Conservation (phyloP, 2,329 filamentous ascomycete species). For the Colletotrichum camelliae region DNA sequence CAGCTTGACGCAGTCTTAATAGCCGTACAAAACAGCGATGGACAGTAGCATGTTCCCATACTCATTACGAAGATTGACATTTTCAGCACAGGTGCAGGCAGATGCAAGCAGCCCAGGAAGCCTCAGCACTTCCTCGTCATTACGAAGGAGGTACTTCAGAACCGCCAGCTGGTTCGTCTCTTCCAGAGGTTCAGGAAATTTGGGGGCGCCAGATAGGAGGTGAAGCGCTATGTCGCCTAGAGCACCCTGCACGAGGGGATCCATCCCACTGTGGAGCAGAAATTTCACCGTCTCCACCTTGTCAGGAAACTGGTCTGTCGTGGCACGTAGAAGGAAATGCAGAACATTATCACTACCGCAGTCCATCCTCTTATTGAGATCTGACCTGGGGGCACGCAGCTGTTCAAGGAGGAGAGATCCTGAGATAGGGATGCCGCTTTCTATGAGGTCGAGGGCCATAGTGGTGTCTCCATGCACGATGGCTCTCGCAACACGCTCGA, state of each 20-base stretch:
- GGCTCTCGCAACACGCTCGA: not conserved
- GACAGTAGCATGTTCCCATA: not conserved
- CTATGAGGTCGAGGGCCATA: not conserved
- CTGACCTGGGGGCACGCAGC: not conserved
- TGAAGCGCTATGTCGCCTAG: not conserved
- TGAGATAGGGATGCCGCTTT: not conserved
- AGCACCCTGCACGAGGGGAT: not conserved
- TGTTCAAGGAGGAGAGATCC: not conserved
- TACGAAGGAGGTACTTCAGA: not conserved
- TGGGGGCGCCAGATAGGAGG: not conserved
- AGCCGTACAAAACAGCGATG: not conserved
- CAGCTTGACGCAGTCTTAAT: not conserved
- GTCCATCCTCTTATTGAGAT: not conserved
- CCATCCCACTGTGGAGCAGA: not conserved
- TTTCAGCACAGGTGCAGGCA: not conserved
- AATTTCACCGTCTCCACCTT: not conserved
- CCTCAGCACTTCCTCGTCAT: not conserved
- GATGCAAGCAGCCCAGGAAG: not conserved
- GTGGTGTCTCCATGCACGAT: not conserved
- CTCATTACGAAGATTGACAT: not conserved
- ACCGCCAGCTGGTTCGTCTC: not conserved
- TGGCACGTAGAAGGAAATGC: not conserved
- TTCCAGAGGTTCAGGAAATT: not conserved
- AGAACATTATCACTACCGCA: not conserved
- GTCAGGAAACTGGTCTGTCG: not conserved